phyloP scores from a whole-genome alignment of 1,284 basidiomycete genomes.

The Amylostereum areolatum region DNA sequence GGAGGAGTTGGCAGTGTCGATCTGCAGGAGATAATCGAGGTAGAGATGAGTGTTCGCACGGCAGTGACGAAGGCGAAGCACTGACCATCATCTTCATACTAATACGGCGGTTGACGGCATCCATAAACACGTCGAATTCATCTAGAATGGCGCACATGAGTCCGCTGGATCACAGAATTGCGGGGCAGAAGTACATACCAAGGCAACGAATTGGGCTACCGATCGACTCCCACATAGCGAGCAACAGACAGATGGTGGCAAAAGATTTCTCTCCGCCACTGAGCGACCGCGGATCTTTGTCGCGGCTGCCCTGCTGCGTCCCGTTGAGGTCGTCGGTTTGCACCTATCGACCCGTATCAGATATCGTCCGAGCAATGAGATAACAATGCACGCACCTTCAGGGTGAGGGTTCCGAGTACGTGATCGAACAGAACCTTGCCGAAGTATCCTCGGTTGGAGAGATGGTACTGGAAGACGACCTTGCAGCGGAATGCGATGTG shows the following conservation, averaged over 20 bases:
- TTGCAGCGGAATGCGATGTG: constrained; percentile 86
- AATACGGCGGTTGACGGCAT: constrained; percentile 86
- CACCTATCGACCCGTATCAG: constrained; percentile 34
- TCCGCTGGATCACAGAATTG: not conserved
- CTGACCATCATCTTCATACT: constrained; percentile 84
- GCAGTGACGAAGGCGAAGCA: constrained; percentile 27
- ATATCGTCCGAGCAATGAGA: not conserved
- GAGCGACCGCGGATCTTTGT: constrained; percentile 79
- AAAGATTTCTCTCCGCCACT: constrained; percentile 97
- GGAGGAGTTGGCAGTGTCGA: constrained; percentile 80
- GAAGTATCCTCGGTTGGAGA: constrained; percentile 81
- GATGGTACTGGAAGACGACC: constrained; percentile 75
- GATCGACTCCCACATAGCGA: constrained; percentile 94
- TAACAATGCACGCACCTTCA: constrained; percentile 46
- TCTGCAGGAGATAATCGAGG: constrained; percentile 35
- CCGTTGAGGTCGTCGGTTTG: constrained; percentile 73
- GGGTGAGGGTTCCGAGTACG: constrained; percentile 51
- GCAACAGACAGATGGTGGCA: constrained; percentile 88
- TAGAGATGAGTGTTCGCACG: constrained; percentile 6
- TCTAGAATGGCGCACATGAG: constrained; percentile 35
- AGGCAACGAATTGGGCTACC: constrained; percentile 92
- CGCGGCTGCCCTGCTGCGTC: constrained; percentile 46
- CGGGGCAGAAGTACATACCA: constrained; percentile 48
- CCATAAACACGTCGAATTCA: constrained; percentile 96
- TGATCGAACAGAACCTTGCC: constrained; percentile 88